Base-by-base conservation (phyloP, 768 basidiomycete species). In the Termitomyces bulborhizus region DNA sequence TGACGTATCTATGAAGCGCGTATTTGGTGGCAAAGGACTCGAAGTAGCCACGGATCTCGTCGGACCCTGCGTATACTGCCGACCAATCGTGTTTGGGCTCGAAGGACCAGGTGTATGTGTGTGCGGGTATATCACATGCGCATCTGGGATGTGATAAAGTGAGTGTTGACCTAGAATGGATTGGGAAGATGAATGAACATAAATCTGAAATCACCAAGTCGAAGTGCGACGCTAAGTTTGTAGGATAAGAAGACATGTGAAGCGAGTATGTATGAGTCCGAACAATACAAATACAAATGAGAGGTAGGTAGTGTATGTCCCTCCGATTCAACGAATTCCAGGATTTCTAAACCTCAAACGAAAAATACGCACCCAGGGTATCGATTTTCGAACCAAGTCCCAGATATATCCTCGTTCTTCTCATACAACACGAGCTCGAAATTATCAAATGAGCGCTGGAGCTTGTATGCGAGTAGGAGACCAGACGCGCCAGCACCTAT, bases 401-500 rank as follows among this genome's bases (percentile, higher is more conserved):
- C 71, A 11, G 60, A 60, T 1, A 73, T 31, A 0, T 63, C 57
- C 15, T 60, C 64, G 56, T 72, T 73, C 58, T 71, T 71, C 15
- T 73, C 71, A 54, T 71, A 73, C 12, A 69, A 16, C 6, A 61
- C 62, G 3, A 72, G 62, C 7, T 69, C 63, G 45, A 68, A 70
- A 32, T 70, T 66, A 3, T 65, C 54, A 56, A 73, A 71, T 11
- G 67, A 70, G 11, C 69, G 66, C 54, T 73, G 71, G 4, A 73
- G 60, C 51, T 71, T 71, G 60, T 73, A 71, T 16, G 61, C 61
- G 2, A 62, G 48, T 11, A 60, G 42, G 15, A 72, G 64, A 12
- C 69, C 70, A n/a, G 71, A 73, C 13, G 70, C 70, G n/a, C 70
- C 71, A 13, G 69, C 70, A 9, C 71, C 70, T 16, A 71, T 63